phyloP scores from a whole-genome alignment of 345 rosid species.

The Brassica incana region DNA sequence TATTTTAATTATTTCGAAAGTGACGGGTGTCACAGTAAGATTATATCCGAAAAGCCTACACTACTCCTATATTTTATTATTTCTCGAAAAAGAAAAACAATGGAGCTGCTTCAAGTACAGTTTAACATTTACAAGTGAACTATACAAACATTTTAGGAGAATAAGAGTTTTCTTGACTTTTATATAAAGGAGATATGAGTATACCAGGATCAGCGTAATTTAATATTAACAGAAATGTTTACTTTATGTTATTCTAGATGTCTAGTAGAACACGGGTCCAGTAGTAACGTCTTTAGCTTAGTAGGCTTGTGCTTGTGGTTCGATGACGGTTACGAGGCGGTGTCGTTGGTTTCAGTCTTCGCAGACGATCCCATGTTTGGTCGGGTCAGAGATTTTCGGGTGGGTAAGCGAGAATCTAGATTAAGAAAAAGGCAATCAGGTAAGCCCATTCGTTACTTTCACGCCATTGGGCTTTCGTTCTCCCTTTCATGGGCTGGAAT shows the following conservation, averaged over 20 bases:
- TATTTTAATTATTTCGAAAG: too few relatives aligned
- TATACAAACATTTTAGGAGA: background rate
- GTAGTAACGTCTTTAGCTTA: slow-evolving; percentile 94
- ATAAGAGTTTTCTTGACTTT: background rate
- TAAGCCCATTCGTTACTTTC: slow-evolving; percentile 17
- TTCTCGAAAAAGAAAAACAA: too few relatives aligned
- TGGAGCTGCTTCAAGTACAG: background rate
- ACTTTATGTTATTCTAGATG: slow-evolving; percentile 92
- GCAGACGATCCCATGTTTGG: slow-evolving; percentile 75
- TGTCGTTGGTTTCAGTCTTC: slow-evolving; percentile 56
- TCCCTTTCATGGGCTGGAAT: background rate
- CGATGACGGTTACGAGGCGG: slow-evolving; percentile 46
- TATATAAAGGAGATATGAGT: background rate
- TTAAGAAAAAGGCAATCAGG: background rate
- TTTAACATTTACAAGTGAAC: slow-evolving; percentile 21
- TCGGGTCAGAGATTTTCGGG: slow-evolving; percentile 13
- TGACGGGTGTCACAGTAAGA: too few relatives aligned
- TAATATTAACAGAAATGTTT: slow-evolving; percentile 89
- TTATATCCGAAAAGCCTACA: background rate
- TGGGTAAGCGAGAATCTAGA: slow-evolving; percentile 13
- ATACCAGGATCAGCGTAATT: background rate
- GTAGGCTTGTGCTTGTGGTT: slow-evolving; percentile 76
- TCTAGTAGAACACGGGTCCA: slow-evolving; percentile 94
- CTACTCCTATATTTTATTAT: too few relatives aligned
- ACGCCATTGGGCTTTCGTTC: background rate